These are phyloP conservation scores for Paracamarosporium sp. DNA, from an alignment of 2,329 filamentous ascomycete genomes.

Conservation along the genomic window DNA sequence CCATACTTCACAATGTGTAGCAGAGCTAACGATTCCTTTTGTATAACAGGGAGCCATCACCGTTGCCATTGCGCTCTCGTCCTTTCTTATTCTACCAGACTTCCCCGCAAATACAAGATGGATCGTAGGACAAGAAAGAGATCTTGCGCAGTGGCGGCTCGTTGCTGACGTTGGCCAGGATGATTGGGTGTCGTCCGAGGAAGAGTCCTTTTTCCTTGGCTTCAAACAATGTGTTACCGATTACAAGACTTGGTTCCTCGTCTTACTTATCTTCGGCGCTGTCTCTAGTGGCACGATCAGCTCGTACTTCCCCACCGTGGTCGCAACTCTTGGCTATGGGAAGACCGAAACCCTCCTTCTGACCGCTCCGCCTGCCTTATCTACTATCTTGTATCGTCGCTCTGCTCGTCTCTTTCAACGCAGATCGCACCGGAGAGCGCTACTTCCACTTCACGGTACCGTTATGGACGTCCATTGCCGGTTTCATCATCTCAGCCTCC, in stretches of 20 bases:
- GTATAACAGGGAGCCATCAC: slow-evolving; percentile 8
- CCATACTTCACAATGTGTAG: too few relatives aligned
- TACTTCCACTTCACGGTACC: too few relatives aligned
- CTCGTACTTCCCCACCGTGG: slow-evolving; percentile 68
- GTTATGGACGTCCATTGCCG: slow-evolving; percentile 56
- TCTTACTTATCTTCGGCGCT: slow-evolving; percentile 43
- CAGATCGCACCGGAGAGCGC: too few relatives aligned
- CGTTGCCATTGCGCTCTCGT: neutral
- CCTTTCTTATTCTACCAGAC: slow-evolving; percentile 41
- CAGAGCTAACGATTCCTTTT: too few relatives aligned
- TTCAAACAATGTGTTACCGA: too few relatives aligned
- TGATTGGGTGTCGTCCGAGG: slow-evolving; percentile 1
- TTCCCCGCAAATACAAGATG: slow-evolving; percentile 46
- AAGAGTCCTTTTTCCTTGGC: slow-evolving; percentile 33
- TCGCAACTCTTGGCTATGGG: slow-evolving; percentile 62
- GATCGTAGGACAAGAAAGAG: slow-evolving; percentile 49
- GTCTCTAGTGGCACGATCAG: slow-evolving; percentile 57
- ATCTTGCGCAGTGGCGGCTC: neutral
- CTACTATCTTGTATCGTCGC: too few relatives aligned
- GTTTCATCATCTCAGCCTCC: slow-evolving; percentile 61
- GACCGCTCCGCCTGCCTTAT: slow-evolving; percentile 62
- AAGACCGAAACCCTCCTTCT: slow-evolving; percentile 59
- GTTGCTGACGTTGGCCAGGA: slow-evolving; percentile 7
- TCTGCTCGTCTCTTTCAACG: too few relatives aligned
- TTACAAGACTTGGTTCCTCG: slow-evolving; percentile 7